Evolutionary conservation across 176 grass and related monocot species (phyloP).

Genomic region (Lolium multiflorum): DNA sequence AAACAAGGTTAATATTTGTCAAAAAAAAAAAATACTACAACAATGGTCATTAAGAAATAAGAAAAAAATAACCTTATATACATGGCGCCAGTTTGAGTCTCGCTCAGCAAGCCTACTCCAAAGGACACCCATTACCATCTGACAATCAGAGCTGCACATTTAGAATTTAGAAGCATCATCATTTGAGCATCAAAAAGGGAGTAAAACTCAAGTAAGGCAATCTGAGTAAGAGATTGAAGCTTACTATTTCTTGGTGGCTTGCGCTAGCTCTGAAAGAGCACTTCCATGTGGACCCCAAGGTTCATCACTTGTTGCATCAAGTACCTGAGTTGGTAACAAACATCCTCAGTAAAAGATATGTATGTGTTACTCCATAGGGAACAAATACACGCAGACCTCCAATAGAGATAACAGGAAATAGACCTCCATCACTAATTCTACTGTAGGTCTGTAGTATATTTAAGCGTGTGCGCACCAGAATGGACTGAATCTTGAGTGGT

Average conservation of each 20-base stretch:
- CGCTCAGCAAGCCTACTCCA: conserved; percentile 83
- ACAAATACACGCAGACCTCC: background rate
- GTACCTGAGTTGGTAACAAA: conserved; percentile 55
- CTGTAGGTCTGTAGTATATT: background rate
- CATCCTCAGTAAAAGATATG: background rate
- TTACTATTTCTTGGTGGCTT: conserved; percentile 90
- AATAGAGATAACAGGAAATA: conserved; percentile 4
- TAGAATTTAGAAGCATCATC: conserved; percentile 42
- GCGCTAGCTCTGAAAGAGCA: conserved; percentile 76
- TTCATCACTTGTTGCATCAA: conserved; percentile 96
- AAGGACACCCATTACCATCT: conserved; percentile 96
- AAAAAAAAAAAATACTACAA: conserved; percentile 16
- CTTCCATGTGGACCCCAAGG: conserved; percentile 93
- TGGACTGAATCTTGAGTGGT: background rate
- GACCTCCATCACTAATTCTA: background rate
- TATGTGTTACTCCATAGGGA: conserved; percentile 7
- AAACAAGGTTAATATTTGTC: conserved; percentile 29
- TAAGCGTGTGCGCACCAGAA: background rate
- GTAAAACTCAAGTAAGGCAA: background rate
- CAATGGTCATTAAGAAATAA: conserved; percentile 20
- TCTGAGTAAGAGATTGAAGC: conserved; percentile 5
- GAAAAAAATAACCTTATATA: conserved; percentile 66
- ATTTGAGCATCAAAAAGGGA: background rate
- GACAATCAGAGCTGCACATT: conserved; percentile 81
- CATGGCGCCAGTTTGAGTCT: conserved; percentile 88